Percentiles rank a stretch among this genome's conserved stretches.
phyloP scores from a whole-genome alignment of 2,329 filamentous ascomycete genomes.

The Arthrobotrys musiformis region DNA sequence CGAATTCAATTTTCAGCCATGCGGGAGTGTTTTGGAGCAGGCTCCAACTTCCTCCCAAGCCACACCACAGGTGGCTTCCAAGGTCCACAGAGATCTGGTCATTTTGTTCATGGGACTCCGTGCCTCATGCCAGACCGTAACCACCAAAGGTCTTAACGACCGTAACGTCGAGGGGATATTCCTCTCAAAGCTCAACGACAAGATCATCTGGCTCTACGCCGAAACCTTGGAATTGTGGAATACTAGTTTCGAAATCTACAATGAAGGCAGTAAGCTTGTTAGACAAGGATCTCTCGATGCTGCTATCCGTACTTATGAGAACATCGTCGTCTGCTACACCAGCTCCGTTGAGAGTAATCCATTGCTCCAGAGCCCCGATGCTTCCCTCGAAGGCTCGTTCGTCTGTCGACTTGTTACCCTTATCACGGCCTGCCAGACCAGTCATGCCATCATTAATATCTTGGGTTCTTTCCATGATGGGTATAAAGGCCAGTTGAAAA shows the following conservation, averaged over 20 bases:
- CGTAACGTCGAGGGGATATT: neutral
- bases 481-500: neutral
- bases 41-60: too few species aligned
- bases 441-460: neutral
- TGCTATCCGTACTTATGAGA: neutral
- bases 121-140: constrained; percentile 19
- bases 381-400: neutral
- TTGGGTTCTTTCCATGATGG: neutral
- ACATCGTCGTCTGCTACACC: neutral
- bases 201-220: constrained; percentile 12
- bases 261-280: constrained; percentile 6
- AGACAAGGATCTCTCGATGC: constrained; percentile 5
- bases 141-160: constrained; percentile 10
- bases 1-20: constrained; percentile 36
- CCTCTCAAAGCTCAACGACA: constrained; percentile 13
- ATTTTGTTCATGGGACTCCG: neutral
- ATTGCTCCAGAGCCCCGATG: neutral
- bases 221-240: neutral
- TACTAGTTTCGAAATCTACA: neutral
- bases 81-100: neutral
- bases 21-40: neutral
- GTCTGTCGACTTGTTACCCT: neutral
- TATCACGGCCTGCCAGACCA: neutral
- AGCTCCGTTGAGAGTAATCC: neutral
- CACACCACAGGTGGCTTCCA: neutral